Conservation (phyloP, 2,329 filamentous ascomycete species). For the Cercospora sp. region DNA sequence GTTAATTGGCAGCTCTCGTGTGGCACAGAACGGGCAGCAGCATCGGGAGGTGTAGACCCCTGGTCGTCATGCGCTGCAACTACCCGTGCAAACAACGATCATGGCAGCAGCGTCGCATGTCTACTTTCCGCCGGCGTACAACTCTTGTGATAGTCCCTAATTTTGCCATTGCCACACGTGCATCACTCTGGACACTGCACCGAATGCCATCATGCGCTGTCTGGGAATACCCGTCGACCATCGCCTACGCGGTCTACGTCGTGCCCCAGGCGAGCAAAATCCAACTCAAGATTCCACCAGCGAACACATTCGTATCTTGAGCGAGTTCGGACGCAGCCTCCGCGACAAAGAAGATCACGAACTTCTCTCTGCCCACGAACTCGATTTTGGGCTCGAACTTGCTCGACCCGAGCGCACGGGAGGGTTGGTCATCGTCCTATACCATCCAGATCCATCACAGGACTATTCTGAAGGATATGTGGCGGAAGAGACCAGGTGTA, state of each 20-base stretch:
- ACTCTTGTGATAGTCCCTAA: no score
- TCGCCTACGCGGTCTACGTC: neutral
- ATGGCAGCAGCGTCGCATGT: no score
- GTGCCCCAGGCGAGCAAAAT: no score
- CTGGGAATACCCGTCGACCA: neutral
- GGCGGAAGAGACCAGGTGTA: neutral
- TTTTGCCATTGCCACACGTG: no score
- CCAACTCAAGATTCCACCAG: neutral
- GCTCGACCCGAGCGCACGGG: neutral
- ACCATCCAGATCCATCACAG: neutral
- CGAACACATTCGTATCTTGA: neutral
- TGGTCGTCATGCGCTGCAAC: no score
- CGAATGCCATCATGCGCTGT: neutral
- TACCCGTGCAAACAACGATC: no score
- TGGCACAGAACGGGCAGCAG: no score
- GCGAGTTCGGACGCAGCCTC: neutral
- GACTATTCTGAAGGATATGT: neutral
- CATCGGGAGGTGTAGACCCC: no score
- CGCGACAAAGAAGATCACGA: rapidly evolving
- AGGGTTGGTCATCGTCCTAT: neutral
- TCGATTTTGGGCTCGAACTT: neutral
- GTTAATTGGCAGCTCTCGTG: no score
- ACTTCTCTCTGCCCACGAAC: neutral
- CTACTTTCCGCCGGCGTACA: no score
- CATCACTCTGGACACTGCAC: no score